phyloP scores from a whole-genome alignment of 495 filamentous ascomycete species.

The Hypoxylon lienhwacheense region DNA sequence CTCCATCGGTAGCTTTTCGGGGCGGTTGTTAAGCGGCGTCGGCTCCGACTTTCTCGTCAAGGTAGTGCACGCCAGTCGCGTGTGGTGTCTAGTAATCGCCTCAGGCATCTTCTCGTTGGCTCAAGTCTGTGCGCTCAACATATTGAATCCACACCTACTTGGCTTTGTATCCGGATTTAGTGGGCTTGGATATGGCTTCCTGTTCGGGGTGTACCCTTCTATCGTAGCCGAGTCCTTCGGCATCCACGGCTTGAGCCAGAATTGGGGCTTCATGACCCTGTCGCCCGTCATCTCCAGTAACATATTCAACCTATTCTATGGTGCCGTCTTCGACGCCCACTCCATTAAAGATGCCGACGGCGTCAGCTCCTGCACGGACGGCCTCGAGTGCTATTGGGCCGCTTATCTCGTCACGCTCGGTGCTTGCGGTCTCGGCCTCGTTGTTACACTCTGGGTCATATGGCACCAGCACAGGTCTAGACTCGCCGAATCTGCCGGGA shows the following conservation, averaged over 20 bases:
- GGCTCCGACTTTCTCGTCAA: slow-evolving; percentile 90
- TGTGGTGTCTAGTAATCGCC: slow-evolving; percentile 85
- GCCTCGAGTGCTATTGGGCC: slow-evolving; percentile 74
- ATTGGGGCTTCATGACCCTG: slow-evolving; percentile 94
- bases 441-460: slow-evolving; percentile 75
- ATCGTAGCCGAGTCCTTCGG: slow-evolving; percentile 92
- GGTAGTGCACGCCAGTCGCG: slow-evolving; percentile 72
- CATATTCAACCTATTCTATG: slow-evolving; percentile 89
- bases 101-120: slow-evolving; percentile 76
- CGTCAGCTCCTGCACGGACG: slow-evolving; percentile 73
- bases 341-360: slow-evolving; percentile 67
- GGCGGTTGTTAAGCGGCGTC: slow-evolving; percentile 78
- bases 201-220: slow-evolving; percentile 94
- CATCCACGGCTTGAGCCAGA: slow-evolving; percentile 80
- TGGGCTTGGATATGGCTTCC: slow-evolving; percentile 88
- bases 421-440: slow-evolving; percentile 69
- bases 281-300: slow-evolving; percentile 83
- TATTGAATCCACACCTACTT: slow-evolving; percentile 78
- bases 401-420: slow-evolving; percentile 85
- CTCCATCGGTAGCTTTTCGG: slow-evolving; percentile 80
- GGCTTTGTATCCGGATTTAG: slow-evolving; percentile 78
- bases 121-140: slow-evolving; percentile 75
- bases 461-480: slow-evolving; percentile 56
- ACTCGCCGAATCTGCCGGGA: slow-evolving; percentile 40
- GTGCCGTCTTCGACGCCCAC: slow-evolving; percentile 77